These are phyloP conservation scores for Kodamaea nitidulidarum DNA, from an alignment of 805 yeast species.

Conservation along the genomic window DNA sequence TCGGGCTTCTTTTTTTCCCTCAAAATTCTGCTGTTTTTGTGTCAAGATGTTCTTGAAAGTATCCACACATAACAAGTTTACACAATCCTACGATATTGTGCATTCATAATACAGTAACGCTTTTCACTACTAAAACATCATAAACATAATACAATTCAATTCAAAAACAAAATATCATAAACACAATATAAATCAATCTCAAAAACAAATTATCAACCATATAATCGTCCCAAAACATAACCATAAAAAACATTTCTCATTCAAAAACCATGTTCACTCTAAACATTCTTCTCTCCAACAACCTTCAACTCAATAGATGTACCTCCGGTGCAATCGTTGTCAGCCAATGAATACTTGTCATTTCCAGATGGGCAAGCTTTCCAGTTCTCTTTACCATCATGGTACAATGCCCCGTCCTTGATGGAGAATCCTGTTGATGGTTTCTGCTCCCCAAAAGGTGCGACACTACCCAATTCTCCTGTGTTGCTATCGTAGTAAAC, in stretches of 20 bases:
- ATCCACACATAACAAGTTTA: no score
- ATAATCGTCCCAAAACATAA: no score
- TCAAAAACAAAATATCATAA: no score
- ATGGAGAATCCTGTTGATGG: conserved; percentile 40
- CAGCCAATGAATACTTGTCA: conserved; percentile 22
- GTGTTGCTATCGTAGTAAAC: conserved; percentile 24
- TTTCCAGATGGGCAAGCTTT: conserved; percentile 34
- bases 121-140: no score
- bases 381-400: conserved; percentile 32
- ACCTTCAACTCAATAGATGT: conserved; percentile 21
- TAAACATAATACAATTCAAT: no score
- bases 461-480: conserved; percentile 32
- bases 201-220: no score
- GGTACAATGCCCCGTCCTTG: conserved; percentile 29
- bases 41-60: background rate
- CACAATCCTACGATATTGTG: no score
- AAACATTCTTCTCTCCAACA: conserved; percentile 1
- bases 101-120: no score
- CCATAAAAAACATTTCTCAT: no score
- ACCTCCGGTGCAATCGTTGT: conserved; percentile 27
- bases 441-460: conserved; percentile 28
- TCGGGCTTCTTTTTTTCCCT: conserved; percentile 3
- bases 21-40: no score
- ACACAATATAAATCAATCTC: no score
- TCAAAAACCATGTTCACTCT: background rate